Evolutionary conservation across 2,329 filamentous ascomycete species (phyloP), one percentile per base, ranked within the genome.

Genomic region (Parafenestella ontariensis): DNA sequence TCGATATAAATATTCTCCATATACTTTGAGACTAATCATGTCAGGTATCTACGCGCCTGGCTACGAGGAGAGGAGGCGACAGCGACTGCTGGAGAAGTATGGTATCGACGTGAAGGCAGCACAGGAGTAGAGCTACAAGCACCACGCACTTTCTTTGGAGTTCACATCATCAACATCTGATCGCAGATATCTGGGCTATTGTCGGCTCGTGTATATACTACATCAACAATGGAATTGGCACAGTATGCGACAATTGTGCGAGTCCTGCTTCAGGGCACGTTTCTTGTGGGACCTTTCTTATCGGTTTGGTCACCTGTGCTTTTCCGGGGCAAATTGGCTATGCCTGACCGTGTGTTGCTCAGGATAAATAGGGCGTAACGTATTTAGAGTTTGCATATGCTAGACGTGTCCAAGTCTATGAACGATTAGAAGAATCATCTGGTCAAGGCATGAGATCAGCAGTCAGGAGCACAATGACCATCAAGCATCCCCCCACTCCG

Each of bases 31-130:
- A 36, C 63, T 70, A 56, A 72, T 55, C 24, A 18, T 6, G 48
- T 7, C 65, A 96, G 92, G 90, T 50, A 91, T 96, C 68, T 84
- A 88, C 65, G 89, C 85, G 36, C 88, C 90, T 15, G 91, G 91
- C 46, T 96, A 95, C 73, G 89, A 91, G 66, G 91, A 96, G 82
- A 84, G 93, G 76, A 87, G 93, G 76, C 86, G 87, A 64, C 83
- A 92, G 80, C 85, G 91, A 67, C 84, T 97, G 76, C 88, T 91
- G 84, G 88, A 92, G 78, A 91, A 88, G 77, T 96, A 96, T 71
- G 92, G 92, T 54, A 86, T 96, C 70, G 92, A 96, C 63, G 87
- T 96, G 31, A 68, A 67, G 62, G 69, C 65, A 43, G 68, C 66
- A 36, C 65, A 72, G 49, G 62, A 69, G 58, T 56, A 54, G 29